Evolutionary conservation across 805 yeast species (phyloP).

Genomic region (Lipomyces kockii): DNA sequence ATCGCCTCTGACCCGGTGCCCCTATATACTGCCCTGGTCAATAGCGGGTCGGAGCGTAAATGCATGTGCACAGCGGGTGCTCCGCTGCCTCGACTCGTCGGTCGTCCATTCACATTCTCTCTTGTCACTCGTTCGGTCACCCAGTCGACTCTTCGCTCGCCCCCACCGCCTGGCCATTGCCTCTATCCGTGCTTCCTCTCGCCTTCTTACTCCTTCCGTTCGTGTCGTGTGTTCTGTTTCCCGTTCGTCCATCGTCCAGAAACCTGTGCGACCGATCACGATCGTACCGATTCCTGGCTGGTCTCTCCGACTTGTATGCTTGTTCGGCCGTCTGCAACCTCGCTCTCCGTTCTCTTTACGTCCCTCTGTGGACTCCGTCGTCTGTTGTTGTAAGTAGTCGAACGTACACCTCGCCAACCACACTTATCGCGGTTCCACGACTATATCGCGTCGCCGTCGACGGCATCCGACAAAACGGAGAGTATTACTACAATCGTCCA

Average conservation of each 20-base stretch:
- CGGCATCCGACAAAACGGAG: slow-evolving; percentile 4
- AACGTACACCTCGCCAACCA: neutral
- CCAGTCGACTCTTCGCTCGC: neutral
- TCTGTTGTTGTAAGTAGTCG: neutral
- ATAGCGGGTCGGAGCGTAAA: neutral
- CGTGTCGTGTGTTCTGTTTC: neutral
- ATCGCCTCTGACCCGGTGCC: neutral
- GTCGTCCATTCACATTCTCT: neutral
- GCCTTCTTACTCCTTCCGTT: neutral
- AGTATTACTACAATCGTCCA: neutral
- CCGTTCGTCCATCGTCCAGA: neutral
- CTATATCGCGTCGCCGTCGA: slow-evolving; percentile 1
- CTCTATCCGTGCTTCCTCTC: neutral
- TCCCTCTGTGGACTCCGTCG: neutral
- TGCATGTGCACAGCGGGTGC: neutral
- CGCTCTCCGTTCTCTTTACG: neutral
- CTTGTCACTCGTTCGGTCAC: neutral
- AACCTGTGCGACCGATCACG: neutral
- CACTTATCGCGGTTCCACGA: neutral
- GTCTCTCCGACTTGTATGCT: neutral
- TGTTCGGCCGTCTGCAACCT: neutral
- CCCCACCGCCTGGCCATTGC: neutral
- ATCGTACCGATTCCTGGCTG: neutral
- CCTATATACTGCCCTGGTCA: neutral
- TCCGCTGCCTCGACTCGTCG: neutral